Conservation (phyloP, 371 early-diverging fungal species). For the Mucor circinelloides region DNA sequence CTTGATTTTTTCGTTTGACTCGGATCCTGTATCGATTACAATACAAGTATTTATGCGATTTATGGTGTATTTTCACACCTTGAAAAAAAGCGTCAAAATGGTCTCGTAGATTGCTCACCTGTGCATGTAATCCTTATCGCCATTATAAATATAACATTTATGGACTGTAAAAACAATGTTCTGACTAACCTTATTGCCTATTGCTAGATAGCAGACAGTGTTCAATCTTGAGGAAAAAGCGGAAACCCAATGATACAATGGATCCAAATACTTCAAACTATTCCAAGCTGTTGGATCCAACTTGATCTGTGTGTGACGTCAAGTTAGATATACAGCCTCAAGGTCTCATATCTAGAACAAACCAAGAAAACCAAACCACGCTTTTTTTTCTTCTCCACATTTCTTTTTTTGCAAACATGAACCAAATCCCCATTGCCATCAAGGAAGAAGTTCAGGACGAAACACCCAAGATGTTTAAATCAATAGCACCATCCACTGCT, state of each 20-base stretch:
- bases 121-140: too few species aligned
- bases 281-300: neutral
- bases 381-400: neutral
- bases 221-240: too few species aligned
- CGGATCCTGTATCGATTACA: too few species aligned
- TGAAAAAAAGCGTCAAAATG: too few species aligned
- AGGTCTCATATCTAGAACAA: neutral
- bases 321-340: neutral
- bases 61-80: too few species aligned
- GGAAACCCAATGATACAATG: neutral
- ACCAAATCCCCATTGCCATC: neutral
- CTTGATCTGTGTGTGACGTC: neutral
- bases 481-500: slow-evolving; percentile 12
- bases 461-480: slow-evolving; percentile 6
- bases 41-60: too few species aligned
- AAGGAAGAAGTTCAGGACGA: neutral
- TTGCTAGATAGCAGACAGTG: too few species aligned
- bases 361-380: neutral
- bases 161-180: too few species aligned
- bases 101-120: too few species aligned
- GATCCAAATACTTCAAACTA: neutral
- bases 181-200: too few species aligned
- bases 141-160: too few species aligned
- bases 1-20: too few species aligned
- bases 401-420: neutral